A percentile compares a stretch with the other conserved stretches of the same genome.
Conservation (phyloP, 192 early-diverging fungal species). For the Dissophora globulifera region DNA sequence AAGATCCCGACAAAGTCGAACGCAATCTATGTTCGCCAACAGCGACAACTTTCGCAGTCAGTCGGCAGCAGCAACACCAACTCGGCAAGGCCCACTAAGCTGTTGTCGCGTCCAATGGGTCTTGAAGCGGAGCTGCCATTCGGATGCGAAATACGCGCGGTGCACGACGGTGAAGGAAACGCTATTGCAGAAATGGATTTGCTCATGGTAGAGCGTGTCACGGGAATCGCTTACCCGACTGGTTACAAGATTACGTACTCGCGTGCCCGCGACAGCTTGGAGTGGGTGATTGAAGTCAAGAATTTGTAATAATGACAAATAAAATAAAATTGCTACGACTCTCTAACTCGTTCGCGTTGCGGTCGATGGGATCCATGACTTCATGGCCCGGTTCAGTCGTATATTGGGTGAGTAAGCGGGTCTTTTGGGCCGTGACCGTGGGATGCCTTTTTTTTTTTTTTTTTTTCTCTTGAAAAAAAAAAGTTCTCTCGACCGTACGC, state of each 20-base stretch:
- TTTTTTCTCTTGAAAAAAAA: too few relatives aligned
- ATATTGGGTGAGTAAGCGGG: too few relatives aligned
- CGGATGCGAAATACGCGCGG: constrained; percentile 36
- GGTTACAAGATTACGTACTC: constrained; percentile 47
- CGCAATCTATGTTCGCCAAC: not conserved
- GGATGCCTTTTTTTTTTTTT: too few relatives aligned
- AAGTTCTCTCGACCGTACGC: too few relatives aligned
- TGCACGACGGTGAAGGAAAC: constrained; percentile 22
- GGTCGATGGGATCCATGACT: too few relatives aligned
- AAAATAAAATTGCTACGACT: too few relatives aligned
- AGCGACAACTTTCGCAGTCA: not conserved
- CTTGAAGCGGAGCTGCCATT: constrained; percentile 49
- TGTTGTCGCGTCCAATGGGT: constrained; percentile 30
- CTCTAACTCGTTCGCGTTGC: too few relatives aligned
- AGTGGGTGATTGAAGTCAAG: constrained; percentile 44
- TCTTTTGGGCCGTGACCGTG: too few relatives aligned
- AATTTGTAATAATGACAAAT: too few relatives aligned
- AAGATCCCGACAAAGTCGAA: constrained; percentile 44
- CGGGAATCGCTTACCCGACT: constrained; percentile 31
- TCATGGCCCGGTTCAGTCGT: too few relatives aligned
- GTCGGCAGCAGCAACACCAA: constrained; percentile 8
- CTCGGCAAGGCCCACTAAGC: constrained; percentile 18
- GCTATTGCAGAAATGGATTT: constrained; percentile 43
- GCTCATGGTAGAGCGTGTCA: constrained; percentile 42
- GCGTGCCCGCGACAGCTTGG: constrained; percentile 28